Conservation (phyloP, 108 stramenopile species). For the Nitzschia putrida region DNA sequence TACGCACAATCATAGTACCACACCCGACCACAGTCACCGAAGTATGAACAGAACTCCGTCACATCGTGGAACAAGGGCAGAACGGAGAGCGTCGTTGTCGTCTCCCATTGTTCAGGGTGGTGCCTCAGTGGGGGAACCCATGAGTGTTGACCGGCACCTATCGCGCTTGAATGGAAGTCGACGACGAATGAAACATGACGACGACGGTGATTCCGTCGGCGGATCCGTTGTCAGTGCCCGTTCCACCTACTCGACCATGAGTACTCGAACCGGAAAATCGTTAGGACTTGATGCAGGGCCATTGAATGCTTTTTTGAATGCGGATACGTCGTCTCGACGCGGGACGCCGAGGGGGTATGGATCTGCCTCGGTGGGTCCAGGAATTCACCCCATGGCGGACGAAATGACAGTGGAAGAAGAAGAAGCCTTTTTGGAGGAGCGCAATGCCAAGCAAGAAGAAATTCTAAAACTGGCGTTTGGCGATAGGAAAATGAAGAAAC, state of each 20-base stretch:
- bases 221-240: slow-evolving; percentile 16
- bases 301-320: slow-evolving; percentile 25
- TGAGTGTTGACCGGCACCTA: neutral
- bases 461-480: slow-evolving; percentile 15
- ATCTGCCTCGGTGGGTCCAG: slow-evolving; percentile 13
- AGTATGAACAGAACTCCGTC: too few species aligned
- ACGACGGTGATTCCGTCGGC: slow-evolving; percentile 9
- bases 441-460: slow-evolving; percentile 21
- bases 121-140: too few species aligned
- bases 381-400: slow-evolving; percentile 2
- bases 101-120: too few species aligned
- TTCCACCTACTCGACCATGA: slow-evolving; percentile 2
- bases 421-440: slow-evolving; percentile 19
- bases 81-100: neutral
- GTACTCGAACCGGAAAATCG: slow-evolving; percentile 4
- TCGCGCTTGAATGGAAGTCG: neutral
- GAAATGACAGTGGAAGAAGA: neutral
- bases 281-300: slow-evolving; percentile 28
- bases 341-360: neutral
- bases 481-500: slow-evolving; percentile 10
- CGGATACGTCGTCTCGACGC: neutral
- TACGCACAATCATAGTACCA: too few species aligned
- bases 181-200: neutral
- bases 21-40: too few species aligned
- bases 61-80: neutral